A percentile compares a stretch with the other conserved stretches of the same genome.
phyloP scores from a whole-genome alignment of 108 stramenopile species.

The Skeletonema grethae region DNA sequence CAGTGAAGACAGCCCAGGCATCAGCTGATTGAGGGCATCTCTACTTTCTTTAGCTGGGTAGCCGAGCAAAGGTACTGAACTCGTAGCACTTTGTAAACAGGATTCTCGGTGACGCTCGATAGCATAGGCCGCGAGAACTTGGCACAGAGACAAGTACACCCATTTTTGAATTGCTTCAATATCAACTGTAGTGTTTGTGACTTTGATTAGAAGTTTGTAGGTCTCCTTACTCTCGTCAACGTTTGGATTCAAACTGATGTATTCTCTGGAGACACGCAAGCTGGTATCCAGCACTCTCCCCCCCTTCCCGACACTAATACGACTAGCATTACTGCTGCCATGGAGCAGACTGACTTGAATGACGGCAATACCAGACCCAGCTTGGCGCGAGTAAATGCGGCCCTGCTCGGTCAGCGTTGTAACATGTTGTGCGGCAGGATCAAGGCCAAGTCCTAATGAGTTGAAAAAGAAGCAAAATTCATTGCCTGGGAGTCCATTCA shows the following conservation, averaged over 20 bases:
- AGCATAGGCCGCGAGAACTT: slow-evolving; percentile 66
- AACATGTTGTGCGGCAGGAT: slow-evolving; percentile 66
- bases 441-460: slow-evolving; percentile 37
- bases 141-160: slow-evolving; percentile 66
- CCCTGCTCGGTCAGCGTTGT: slow-evolving; percentile 77
- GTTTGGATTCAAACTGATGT: slow-evolving; percentile 19
- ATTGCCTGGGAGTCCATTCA: slow-evolving; percentile 18
- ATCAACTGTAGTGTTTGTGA: slow-evolving; percentile 67
- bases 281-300: background rate
- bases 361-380: slow-evolving; percentile 69
- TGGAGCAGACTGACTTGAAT: slow-evolving; percentile 56
- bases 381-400: slow-evolving; percentile 52
- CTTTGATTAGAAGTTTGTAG: slow-evolving; percentile 45
- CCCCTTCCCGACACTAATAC: slow-evolving; percentile 17
- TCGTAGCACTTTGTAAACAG: background rate
- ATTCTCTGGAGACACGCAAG: slow-evolving; percentile 9
- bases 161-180: slow-evolving; percentile 60
- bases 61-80: background rate
- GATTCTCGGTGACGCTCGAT: slow-evolving; percentile 63
- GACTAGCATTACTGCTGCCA: slow-evolving; percentile 16
- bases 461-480: slow-evolving; percentile 49
- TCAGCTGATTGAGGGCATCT: slow-evolving; percentile 37
- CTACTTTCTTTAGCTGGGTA: slow-evolving; percentile 9
- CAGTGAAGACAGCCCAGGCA: slow-evolving; percentile 59
- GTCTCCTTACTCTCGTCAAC: slow-evolving; percentile 7